Conservation (phyloP, 371 early-diverging fungal genomes). For the Mucor irregularis region DNA sequence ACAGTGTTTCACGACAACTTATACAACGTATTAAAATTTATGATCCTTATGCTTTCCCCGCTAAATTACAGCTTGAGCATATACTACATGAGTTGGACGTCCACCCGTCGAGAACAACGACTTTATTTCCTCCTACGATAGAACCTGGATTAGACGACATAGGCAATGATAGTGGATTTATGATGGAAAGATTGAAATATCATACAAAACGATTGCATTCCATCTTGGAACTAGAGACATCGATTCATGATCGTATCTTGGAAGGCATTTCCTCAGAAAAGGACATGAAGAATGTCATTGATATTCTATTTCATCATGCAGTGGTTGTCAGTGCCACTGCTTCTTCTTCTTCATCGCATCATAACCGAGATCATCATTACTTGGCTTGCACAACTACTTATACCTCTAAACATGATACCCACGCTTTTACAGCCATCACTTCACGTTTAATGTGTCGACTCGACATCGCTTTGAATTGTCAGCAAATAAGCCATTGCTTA, state of each 20-base stretch:
- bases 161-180: neutral
- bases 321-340: too few species aligned
- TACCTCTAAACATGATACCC: too few species aligned
- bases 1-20: neutral
- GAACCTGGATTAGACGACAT: constrained; percentile 7
- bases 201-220: neutral
- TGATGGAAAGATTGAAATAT: constrained; percentile 2
- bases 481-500: too few species aligned
- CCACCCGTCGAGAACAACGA: neutral
- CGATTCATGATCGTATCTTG: neutral
- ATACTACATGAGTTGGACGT: neutral
- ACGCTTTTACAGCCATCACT: too few species aligned
- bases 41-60: constrained; percentile 9
- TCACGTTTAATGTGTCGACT: too few species aligned
- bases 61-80: neutral
- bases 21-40: constrained; percentile 8
- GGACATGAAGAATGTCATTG: neutral
- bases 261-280: neutral
- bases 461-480: too few species aligned
- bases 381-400: too few species aligned
- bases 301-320: neutral
- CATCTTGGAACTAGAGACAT: neutral
- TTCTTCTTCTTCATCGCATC: too few species aligned
- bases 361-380: too few species aligned
- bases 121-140: constrained; percentile 3